Percentiles rank a stretch among this genome's conserved stretches.
phyloP scores from a whole-genome alignment of 73 alveolate genomes.

The Breviolum minutum region DNA sequence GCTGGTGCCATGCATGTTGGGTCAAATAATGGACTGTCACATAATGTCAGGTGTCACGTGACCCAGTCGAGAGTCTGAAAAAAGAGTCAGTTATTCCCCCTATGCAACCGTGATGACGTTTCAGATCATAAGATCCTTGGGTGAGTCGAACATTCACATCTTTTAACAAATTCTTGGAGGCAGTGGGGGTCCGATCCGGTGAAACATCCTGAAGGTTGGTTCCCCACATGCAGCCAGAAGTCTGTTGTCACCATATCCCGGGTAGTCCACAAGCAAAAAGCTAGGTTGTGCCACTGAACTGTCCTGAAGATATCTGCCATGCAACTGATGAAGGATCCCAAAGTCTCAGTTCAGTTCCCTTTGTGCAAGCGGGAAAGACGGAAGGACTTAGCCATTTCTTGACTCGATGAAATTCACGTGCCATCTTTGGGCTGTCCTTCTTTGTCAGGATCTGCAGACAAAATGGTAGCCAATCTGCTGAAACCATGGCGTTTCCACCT shows the following conservation, averaged over 20 bases:
- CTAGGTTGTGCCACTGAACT: conserved; percentile 14
- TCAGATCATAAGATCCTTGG: too few species aligned
- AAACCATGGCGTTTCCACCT: conserved; percentile 92
- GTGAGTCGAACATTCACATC: too few species aligned
- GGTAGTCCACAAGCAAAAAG: conserved; percentile 80
- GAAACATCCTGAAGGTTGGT: too few species aligned
- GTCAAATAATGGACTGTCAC: too few species aligned
- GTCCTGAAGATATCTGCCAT: background rate
- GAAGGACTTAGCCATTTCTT: background rate
- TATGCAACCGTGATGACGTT: too few species aligned
- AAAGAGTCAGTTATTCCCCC: too few species aligned
- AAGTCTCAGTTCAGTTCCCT: background rate
- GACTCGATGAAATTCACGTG: background rate
- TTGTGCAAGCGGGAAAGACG: background rate
- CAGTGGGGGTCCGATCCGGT: too few species aligned
- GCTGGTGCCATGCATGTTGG: background rate
- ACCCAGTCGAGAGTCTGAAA: background rate
- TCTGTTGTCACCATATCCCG: conserved; percentile 83
- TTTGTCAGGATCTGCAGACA: conserved; percentile 24
- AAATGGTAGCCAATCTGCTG: conserved; percentile 79
- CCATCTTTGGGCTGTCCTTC: background rate
- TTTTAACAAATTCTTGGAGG: too few species aligned
- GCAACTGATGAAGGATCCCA: background rate
- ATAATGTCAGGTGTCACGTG: background rate
- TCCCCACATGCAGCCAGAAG: too few species aligned